phyloP scores from a whole-genome alignment of 2,329 filamentous ascomycete species.

The Neofusicoccum kwambonambiense region DNA sequence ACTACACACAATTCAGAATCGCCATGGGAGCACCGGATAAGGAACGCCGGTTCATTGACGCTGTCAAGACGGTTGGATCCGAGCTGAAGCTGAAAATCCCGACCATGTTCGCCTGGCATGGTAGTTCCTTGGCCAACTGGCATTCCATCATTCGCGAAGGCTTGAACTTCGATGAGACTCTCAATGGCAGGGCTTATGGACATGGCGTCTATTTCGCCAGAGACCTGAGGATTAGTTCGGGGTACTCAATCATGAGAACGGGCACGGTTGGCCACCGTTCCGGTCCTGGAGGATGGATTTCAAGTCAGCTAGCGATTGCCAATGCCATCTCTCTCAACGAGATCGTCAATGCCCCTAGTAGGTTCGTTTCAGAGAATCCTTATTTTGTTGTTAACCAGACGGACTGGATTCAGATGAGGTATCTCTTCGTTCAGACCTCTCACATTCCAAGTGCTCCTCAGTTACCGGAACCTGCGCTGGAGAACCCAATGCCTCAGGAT shows the following conservation, averaged over 20 bases:
- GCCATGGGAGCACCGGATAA: slow-evolving; percentile 90
- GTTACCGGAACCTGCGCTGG: neutral
- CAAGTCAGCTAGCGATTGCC: slow-evolving; percentile 61
- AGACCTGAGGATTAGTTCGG: slow-evolving; percentile 55
- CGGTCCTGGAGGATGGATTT: slow-evolving; percentile 54
- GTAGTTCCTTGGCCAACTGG: slow-evolving; percentile 75
- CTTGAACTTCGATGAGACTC: slow-evolving; percentile 64
- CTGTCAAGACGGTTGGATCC: slow-evolving; percentile 51
- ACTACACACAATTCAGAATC: slow-evolving; percentile 80
- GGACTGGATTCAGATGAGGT: slow-evolving; percentile 89
- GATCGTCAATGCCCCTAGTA: slow-evolving; percentile 69
- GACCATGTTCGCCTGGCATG: slow-evolving; percentile 85
- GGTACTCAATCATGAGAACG: slow-evolving; percentile 43
- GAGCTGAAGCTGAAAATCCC: slow-evolving; percentile 52
- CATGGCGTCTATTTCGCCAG: slow-evolving; percentile 79
- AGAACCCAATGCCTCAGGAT: neutral
- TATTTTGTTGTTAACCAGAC: slow-evolving; percentile 71
- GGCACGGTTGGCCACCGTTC: no score
- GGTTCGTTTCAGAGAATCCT: slow-evolving; percentile 58
- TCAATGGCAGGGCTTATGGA: slow-evolving; percentile 70
- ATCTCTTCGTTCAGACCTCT: slow-evolving; percentile 62
- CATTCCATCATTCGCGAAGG: slow-evolving; percentile 85
- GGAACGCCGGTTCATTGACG: slow-evolving; percentile 69
- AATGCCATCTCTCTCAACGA: slow-evolving; percentile 75
- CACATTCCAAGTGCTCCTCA: neutral